Evolutionary conservation across 106 monocot species (phyloP), one percentile per base, ranked within the genome.

Genomic region (Ottelia alismoides): DNA sequence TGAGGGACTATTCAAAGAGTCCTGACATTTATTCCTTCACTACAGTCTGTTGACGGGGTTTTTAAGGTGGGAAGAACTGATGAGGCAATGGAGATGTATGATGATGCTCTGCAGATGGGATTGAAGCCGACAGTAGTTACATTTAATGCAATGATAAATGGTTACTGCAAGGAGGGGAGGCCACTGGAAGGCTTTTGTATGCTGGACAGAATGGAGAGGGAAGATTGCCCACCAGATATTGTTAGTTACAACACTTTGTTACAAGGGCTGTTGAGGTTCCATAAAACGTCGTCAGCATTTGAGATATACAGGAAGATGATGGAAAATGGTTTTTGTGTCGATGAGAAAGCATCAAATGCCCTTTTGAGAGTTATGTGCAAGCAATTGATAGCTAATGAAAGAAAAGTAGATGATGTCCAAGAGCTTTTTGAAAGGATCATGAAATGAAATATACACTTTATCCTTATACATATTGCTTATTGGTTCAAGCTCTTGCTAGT

Each of bases 21-120:
- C 87, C 87, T 1, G 87, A 93, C 65, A 88, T 94, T 3, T 84
- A 84, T 64, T 70, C 80, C 1, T 88, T 77, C 44, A 88, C 75
- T 20, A 71, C 88, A 9, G 75, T 88, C 35, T n/a, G 84, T 94
- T 43, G 84, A 94, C 70, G 83, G 83, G 18, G 84, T 78, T 57
- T 94, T 83, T 52, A 94, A 84, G 60, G 81, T 94, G 24, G 78
- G 93, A 11, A 48, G 73, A 53, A 60, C 78, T 3, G 73, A 88
- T 30, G 83, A 88, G 44, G 93, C 88, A 4, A 61, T 66, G 57
- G 65, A 84, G 62, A 61, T 94, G 32, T 72, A 84, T 11, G 24
- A 65, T 2, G 88, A 88, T 29, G 74, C 88, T 51, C 30, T 71
- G 58, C 51, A 63, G 29, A 65, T 53, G 23, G 88, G 81, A 57